Evolutionary conservation across 305 asterid genomes (phyloP), one percentile per base, ranked within the genome.

Genomic region (Striga hermonthica): DNA sequence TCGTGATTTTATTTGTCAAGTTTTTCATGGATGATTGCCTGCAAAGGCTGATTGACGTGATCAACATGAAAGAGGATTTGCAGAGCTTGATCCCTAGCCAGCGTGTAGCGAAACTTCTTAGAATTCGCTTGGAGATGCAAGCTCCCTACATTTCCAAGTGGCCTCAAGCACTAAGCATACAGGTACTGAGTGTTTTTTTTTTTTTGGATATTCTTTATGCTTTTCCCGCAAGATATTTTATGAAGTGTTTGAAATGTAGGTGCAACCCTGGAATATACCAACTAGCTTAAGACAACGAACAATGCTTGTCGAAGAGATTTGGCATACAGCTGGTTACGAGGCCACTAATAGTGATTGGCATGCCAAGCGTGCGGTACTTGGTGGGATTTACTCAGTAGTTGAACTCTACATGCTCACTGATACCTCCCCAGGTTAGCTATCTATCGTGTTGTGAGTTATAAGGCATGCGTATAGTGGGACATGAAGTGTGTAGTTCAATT

Each of bases 141-240:
- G 85, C 78, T 66, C 95, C 96, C 35, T 81, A 77, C 79, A 74
- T 88, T 56, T 84, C 95, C 28, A 86, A 82, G 75, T 86, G 91
- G 91, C 84, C 88, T 48, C 91, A 80, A 76, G 91, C 95, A 69
- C 96, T 88, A 67, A 86, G 96, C 82, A 79, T 88, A 68, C 96
- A 88, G 84, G 96, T 88, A 52, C 15, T 11, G 1, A 41, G 47
- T 41, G 4, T 10, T 41, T 41, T 41, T 41, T 41, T 41, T 41
- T 7, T 5, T 41, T 41, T 6, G 9, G 47, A 2, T 41, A 6
- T 41, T 41, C 47, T 41, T 2, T 22, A 22, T 22, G 31, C 31
- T 6, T 22, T 22, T 22, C 31, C 31, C 1, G 9, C 10, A 2
- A 6, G 7, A 6, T 41, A 3, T 10, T 41, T 44, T 44, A 9